These are phyloP conservation scores for Phialophora chinensis DNA, from an alignment of 2,329 filamentous ascomycete species.

Conservation along the genomic window DNA sequence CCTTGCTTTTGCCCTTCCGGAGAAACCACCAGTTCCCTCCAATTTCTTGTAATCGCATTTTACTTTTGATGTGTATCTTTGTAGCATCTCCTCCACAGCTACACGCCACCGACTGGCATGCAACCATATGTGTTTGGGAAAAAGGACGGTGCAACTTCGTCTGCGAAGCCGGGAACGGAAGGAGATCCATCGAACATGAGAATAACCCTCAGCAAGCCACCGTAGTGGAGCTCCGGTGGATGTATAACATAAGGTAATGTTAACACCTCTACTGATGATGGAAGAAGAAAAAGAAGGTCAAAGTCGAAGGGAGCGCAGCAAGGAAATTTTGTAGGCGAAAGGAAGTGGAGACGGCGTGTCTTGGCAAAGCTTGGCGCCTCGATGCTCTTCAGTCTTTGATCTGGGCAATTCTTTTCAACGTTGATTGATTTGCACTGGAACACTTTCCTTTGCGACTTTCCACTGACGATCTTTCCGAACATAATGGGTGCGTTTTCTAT, in stretches of 20 bases:
- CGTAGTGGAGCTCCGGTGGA: constrained; percentile 54
- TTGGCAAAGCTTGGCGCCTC: not conserved
- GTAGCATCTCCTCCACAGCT: constrained; percentile 57
- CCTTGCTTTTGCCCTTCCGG: not conserved
- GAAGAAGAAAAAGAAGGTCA: constrained; percentile 48
- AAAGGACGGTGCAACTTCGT: constrained; percentile 50
- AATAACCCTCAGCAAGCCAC: constrained; percentile 59
- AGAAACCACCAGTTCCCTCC: not conserved
- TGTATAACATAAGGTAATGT: constrained; percentile 56
- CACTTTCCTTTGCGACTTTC: no score
- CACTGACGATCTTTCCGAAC: not conserved
- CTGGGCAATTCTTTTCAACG: not conserved
- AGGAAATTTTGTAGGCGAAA: constrained; percentile 24
- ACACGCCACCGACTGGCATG: constrained; percentile 49
- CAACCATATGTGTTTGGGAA: constrained; percentile 51
- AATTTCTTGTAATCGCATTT: not conserved
- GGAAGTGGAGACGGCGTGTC: not conserved
- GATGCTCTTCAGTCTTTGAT: not conserved
- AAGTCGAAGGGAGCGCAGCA: constrained; percentile 19
- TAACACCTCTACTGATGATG: constrained; percentile 60
- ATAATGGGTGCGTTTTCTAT: not conserved
- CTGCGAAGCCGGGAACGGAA: constrained; percentile 59
- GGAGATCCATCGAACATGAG: constrained; percentile 53
- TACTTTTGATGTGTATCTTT: constrained; percentile 32
- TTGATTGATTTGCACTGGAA: not conserved